These are phyloP conservation scores for Cavenderia fasciculata DNA, from an alignment of 78 protist species.

Conservation along the genomic window DNA sequence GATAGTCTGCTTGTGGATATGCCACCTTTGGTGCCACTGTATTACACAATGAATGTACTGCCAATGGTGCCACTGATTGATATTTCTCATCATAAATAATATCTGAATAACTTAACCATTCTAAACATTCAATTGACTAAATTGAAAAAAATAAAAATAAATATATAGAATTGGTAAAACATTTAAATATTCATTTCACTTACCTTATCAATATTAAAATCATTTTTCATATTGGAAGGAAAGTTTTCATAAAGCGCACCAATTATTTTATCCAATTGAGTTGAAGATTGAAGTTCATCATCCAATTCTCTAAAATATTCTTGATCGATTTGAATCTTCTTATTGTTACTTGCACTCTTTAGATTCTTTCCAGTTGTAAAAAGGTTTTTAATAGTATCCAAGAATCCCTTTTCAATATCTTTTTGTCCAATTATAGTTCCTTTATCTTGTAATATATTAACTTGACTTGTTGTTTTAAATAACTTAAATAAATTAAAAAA, in stretches of 20 bases:
- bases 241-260: constrained; percentile 61
- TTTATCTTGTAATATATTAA: no score
- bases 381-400: constrained; percentile 29
- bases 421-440: constrained; percentile 59
- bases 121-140: constrained; percentile 36
- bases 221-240: constrained; percentile 20
- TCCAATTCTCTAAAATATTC: background rate
- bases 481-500: no score
- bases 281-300: background rate
- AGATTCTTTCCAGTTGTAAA: background rate
- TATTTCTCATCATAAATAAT: constrained; percentile 19
- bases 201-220: constrained; percentile 9
- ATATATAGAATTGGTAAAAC: background rate
- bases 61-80: constrained; percentile 37
- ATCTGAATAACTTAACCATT: constrained; percentile 53
- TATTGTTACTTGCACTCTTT: background rate
- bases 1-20: constrained; percentile 30
- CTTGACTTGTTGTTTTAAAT: no score
- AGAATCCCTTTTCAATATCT: constrained; percentile 64
- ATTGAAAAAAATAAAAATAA: background rate
- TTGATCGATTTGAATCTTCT: background rate
- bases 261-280: constrained; percentile 35
- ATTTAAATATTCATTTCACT: background rate
- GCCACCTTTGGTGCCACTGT: constrained; percentile 14
- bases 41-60: constrained; percentile 41